Evolutionary conservation across 805 yeast species (phyloP).

Genomic region (Zygotorulaspora chibaensis): DNA sequence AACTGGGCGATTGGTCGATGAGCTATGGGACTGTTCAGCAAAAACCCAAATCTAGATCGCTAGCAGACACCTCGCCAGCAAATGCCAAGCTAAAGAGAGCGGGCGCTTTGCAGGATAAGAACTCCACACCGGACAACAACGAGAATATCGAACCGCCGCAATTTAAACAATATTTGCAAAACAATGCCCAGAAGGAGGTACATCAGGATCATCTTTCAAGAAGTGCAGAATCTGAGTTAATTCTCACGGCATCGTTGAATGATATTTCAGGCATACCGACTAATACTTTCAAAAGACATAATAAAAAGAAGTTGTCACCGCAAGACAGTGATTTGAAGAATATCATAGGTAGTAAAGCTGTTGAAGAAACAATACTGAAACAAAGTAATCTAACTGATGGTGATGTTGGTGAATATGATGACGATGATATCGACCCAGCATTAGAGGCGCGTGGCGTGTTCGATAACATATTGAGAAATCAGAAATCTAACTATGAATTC

Average conservation of each 20-base stretch:
- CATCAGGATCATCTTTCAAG: not conserved
- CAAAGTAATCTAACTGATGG: not conserved
- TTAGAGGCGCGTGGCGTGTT: conserved; percentile 29
- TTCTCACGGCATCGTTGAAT: conserved; percentile 27
- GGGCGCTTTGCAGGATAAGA: too few species aligned
- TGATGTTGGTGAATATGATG: conserved; percentile 8
- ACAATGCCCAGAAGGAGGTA: not conserved
- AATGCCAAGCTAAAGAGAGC: not conserved
- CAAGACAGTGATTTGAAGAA: conserved; percentile 1
- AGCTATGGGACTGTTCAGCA: conserved; percentile 26
- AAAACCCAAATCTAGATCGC: conserved; percentile 8
- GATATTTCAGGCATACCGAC: conserved; percentile 29
- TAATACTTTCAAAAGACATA: conserved; percentile 26
- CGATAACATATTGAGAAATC: conserved; percentile 25
- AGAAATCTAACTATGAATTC: conserved; percentile 19
- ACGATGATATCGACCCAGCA: conserved; percentile 29
- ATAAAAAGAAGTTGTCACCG: conserved; percentile 1
- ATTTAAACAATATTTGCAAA: conserved; percentile 23
- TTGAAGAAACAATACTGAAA: not conserved
- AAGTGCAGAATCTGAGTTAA: conserved; percentile 19
- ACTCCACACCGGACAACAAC: not conserved
- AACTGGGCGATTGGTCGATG: conserved; percentile 27
- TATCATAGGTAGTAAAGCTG: not conserved
- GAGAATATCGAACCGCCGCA: conserved; percentile 23
- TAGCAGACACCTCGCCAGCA: not conserved